These are phyloP conservation scores for Fusarium anguioides DNA, from an alignment of 2,329 filamentous ascomycete species.

Conservation along the genomic window DNA sequence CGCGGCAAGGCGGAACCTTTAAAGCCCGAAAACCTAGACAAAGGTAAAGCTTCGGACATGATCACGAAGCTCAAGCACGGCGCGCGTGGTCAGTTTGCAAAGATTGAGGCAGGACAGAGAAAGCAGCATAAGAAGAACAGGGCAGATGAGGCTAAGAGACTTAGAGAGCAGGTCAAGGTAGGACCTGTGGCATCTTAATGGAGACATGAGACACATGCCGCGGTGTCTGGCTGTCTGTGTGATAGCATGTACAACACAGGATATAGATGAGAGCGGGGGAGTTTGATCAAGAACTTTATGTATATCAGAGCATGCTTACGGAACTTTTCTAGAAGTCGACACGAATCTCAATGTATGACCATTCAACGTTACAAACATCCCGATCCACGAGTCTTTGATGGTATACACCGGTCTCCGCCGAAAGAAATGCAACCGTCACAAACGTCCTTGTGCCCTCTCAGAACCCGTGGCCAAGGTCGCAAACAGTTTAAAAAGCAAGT, in stretches of 20 bases:
- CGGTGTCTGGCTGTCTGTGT: slow-evolving; percentile 10
- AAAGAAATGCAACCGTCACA: slow-evolving; percentile 8
- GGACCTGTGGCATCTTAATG: slow-evolving; percentile 57
- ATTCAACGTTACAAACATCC: background rate
- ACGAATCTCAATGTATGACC: slow-evolving; percentile 4
- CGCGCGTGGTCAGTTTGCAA: slow-evolving; percentile 72
- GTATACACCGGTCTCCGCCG: slow-evolving; percentile 15
- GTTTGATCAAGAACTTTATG: slow-evolving; percentile 12
- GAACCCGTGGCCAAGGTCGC: slow-evolving; percentile 5
- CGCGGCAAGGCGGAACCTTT: slow-evolving; percentile 65
- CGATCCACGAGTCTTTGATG: slow-evolving; percentile 10
- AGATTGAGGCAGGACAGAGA: slow-evolving; percentile 63
- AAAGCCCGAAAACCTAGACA: slow-evolving; percentile 69
- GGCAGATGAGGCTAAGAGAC: slow-evolving; percentile 53
- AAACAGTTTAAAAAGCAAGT: slow-evolving; percentile 2
- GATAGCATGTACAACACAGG: slow-evolving; percentile 29
- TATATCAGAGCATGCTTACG: slow-evolving; percentile 1
- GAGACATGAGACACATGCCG: slow-evolving; percentile 8
- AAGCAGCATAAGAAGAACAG: slow-evolving; percentile 55
- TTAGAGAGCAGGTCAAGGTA: slow-evolving; percentile 65
- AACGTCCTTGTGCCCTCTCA: slow-evolving; percentile 4
- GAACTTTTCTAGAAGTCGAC: slow-evolving; percentile 22
- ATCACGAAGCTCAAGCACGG: slow-evolving; percentile 93
- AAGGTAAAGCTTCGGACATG: slow-evolving; percentile 87
- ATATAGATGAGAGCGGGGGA: slow-evolving; percentile 11